Percentiles rank a stretch among this genome's conserved stretches.
Conservation (phyloP, 2,329 filamentous ascomycete genomes). For the Penicillium paneum region DNA sequence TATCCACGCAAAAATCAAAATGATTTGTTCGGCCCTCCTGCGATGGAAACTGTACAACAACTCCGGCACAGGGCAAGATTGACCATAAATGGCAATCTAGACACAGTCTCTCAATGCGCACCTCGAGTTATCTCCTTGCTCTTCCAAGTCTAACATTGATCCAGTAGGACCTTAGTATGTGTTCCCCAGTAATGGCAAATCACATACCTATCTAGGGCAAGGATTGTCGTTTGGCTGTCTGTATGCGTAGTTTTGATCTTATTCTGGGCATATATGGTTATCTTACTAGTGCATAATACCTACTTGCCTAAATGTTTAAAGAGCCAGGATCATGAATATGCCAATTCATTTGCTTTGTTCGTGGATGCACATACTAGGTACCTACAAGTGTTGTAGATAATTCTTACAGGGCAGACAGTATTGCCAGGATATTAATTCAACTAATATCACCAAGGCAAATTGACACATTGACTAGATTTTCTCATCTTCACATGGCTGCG, state of each 20-base stretch:
- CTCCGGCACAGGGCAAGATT: constrained; percentile 10
- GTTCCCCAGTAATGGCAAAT: not conserved
- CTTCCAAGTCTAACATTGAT: not conserved
- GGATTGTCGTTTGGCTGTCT: not conserved
- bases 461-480: not conserved
- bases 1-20: constrained; percentile 42
- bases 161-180: not conserved
- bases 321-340: not conserved
- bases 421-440: not conserved
- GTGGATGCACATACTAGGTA: not conserved
- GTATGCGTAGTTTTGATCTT: not conserved
- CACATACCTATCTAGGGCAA: not conserved
- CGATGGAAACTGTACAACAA: constrained; percentile 29
- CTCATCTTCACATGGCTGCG: not conserved
- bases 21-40: constrained; percentile 35
- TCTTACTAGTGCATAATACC: not conserved
- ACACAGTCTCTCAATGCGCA: constrained; percentile 15
- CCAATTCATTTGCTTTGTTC: not conserved
- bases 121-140: constrained; percentile 12
- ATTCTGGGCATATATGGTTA: not conserved
- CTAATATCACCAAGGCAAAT: not conserved
- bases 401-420: not conserved
- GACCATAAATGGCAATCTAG: constrained; percentile 13
- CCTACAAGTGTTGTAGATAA: not conserved
- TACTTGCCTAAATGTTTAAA: not conserved